Evolutionary conservation across 805 yeast genomes (phyloP), one percentile per base, ranked within the genome.

Genomic region (Nakazawaea ernobii): DNA sequence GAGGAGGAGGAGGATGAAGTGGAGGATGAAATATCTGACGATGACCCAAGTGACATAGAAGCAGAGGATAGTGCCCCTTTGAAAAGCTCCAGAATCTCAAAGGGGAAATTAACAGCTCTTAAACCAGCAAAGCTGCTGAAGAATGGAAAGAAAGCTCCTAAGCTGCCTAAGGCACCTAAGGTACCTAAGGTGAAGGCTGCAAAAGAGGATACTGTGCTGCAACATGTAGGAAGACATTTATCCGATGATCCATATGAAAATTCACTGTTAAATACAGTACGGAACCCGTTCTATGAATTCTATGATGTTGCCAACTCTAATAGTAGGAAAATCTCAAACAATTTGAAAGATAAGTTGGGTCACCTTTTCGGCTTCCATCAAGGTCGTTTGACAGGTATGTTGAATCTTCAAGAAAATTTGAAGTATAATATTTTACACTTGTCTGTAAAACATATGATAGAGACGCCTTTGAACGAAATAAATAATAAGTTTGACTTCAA

Each of bases 281-380:
- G 14, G 3, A 48, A 48, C 26, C 47, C 46, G 32, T 15, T 43
- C 26, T 29, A 39, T 20, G 40, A 24, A 15, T 11, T 26, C 35
- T 9, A 13, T 27, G 15, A 30, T 28, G 6, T 24, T n/a, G 10
- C 17, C 8, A 45, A 41, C 28, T 17, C 32, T 8, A 45, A 32
- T 27, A 38, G 37, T 15, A 29, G 33, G 20, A 35, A 39, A 48
- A 36, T 41, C 44, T 35, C 24, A 28, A 14, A 14, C 44, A 33
- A 48, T 51, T 26, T 74, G 11, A 68, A 67, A 41, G 80, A 74
- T 32, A 68, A 73, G 42, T 53, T 73, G 35, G 59, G 57, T 32
- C 60, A 72, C 37, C 55, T 74, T 43, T 81, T 71, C 57, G 91
- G 91, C 0, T 56, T 63, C 27, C 73, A 79, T 53, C 70, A 68